phyloP scores from a whole-genome alignment of 371 early-diverging fungal species.

The Rhizomucor miehei region DNA sequence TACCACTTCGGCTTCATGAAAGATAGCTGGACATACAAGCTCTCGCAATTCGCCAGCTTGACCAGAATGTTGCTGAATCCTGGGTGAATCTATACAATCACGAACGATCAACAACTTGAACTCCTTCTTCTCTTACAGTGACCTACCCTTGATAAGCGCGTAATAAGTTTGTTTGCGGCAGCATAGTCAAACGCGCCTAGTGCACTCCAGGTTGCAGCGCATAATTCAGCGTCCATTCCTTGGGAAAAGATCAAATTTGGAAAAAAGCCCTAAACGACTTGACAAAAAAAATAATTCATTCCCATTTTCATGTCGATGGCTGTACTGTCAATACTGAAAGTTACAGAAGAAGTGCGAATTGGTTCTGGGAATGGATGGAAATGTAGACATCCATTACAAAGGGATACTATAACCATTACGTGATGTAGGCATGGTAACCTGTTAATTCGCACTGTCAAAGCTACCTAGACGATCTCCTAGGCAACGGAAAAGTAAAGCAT shows the following conservation, averaged over 20 bases:
- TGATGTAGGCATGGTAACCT: too few species aligned
- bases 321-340: too few species aligned
- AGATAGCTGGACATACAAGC: conserved; percentile 34
- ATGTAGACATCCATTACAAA: too few species aligned
- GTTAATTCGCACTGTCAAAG: too few species aligned
- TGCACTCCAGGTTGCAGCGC: conserved; percentile 39
- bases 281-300: too few species aligned
- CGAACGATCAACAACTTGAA: not conserved
- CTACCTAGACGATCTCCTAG: too few species aligned
- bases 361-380: too few species aligned
- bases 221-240: conserved; percentile 21
- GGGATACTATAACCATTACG: too few species aligned
- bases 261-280: not conserved
- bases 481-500: too few species aligned
- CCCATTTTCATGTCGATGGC: too few species aligned
- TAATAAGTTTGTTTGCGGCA: conserved; percentile 46
- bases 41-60: conserved; percentile 28
- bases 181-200: conserved; percentile 59
- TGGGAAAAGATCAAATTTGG: not conserved
- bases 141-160: conserved; percentile 39
- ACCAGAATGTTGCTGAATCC: conserved; percentile 30
- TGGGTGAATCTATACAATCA: conserved; percentile 19
- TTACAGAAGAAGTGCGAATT: too few species aligned
- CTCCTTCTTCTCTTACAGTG: not conserved
- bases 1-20: conserved; percentile 46